Conservation (phyloP, 2,329 filamentous ascomycete genomes). For the Curvularia lunata region DNA sequence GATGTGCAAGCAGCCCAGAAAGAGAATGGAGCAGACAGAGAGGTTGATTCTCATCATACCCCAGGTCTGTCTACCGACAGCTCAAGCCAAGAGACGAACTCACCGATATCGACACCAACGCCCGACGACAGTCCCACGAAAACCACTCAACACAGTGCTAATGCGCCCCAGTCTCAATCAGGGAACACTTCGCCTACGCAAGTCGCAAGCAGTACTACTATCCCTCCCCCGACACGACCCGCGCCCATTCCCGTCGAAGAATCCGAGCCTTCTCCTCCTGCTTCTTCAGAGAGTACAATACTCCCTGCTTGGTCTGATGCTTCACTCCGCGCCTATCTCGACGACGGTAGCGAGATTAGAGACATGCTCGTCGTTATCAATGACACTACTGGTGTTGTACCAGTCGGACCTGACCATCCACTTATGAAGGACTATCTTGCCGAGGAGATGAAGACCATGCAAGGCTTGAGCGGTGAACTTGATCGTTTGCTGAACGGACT, state of each 20-base stretch:
- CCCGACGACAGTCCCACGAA: conserved; percentile 43
- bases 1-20: conserved; percentile 50
- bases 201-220: conserved; percentile 24
- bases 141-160: conserved; percentile 34
- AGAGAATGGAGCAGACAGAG: conserved; percentile 24
- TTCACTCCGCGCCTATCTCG: conserved; percentile 85
- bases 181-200: conserved; percentile 32
- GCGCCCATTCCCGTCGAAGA: conserved; percentile 43
- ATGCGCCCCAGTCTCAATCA: conserved; percentile 25
- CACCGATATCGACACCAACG: conserved; percentile 46
- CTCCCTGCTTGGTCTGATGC: conserved; percentile 83
- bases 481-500: conserved; percentile 86
- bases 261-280: conserved; percentile 33
- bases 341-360: conserved; percentile 85
- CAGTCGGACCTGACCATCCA: conserved; percentile 83
- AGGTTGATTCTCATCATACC: conserved; percentile 52
- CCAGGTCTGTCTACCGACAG: conserved; percentile 73
- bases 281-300: conserved; percentile 55
- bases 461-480: conserved; percentile 86
- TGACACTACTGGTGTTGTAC: conserved; percentile 83
- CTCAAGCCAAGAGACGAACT: conserved; percentile 67
- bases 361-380: conserved; percentile 92
- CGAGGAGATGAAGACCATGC: conserved; percentile 83
- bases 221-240: conserved; percentile 44
- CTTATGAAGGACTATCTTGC: conserved; percentile 80